Evolutionary conservation across 148 eudicot genomes (phyloP).

Genomic region (Fallopia convolvulus): DNA sequence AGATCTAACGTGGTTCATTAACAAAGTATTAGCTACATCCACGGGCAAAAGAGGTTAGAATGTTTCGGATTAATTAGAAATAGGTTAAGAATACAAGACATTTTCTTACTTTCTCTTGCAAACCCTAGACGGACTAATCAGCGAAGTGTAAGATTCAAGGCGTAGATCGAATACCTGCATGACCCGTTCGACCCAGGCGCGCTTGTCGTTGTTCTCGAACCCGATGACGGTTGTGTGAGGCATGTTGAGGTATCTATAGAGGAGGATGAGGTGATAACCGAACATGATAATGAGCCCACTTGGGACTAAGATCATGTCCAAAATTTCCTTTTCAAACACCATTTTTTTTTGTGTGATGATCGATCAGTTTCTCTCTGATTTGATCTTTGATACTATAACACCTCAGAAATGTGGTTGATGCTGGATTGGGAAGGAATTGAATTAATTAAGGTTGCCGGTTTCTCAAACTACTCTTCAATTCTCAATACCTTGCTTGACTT

Average conservation of each 20-base stretch:
- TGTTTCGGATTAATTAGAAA: too few species aligned
- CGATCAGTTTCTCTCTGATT: background rate
- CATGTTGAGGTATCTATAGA: slow-evolving; percentile 33
- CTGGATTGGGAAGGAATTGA: background rate
- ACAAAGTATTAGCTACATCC: too few species aligned
- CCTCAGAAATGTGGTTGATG: background rate
- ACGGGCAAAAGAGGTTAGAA: too few species aligned
- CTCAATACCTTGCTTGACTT: slow-evolving; percentile 2
- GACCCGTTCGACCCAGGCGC: slow-evolving; percentile 51
- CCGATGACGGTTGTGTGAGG: slow-evolving; percentile 57
- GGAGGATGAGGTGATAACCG: slow-evolving; percentile 53
- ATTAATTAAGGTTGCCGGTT: background rate
- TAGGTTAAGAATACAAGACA: too few species aligned
- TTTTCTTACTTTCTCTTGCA: too few species aligned
- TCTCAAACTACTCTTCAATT: background rate
- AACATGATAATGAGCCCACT: slow-evolving; percentile 52
- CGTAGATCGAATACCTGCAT: slow-evolving; percentile 30
- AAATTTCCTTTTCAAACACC: slow-evolving; percentile 37
- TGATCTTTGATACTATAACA: background rate
- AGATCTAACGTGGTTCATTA: too few species aligned
- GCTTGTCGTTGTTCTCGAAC: slow-evolving; percentile 63
- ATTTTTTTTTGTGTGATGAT: slow-evolving; percentile 8
- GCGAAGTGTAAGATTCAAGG: too few species aligned
- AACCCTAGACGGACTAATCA: too few species aligned
- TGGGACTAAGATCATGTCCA: slow-evolving; percentile 74